Percentiles rank a stretch among this genome's conserved stretches.
Conservation (phyloP, 1,284 basidiomycete genomes). For the Sporisorium scitamineum region DNA sequence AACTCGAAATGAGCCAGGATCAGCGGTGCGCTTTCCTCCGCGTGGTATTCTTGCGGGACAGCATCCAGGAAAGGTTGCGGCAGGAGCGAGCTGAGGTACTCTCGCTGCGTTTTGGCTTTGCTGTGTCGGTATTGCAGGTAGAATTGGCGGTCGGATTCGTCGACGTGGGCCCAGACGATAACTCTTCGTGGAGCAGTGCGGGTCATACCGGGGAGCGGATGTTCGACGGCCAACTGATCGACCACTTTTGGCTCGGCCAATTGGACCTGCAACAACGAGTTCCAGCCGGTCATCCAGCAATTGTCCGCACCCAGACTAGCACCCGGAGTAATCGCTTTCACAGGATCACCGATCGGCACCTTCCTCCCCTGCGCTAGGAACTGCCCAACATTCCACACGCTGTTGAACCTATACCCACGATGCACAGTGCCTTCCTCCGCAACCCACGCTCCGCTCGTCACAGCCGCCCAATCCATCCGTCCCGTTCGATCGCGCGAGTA, state of each 20-base stretch:
- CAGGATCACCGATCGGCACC: slow-evolving; percentile 42
- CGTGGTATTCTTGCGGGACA: slow-evolving; percentile 28
- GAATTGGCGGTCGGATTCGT: slow-evolving; percentile 28
- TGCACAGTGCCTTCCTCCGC: slow-evolving; percentile 37
- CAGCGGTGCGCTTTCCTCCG: slow-evolving; percentile 21
- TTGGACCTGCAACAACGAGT: slow-evolving; percentile 35
- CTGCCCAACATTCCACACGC: slow-evolving; percentile 38
- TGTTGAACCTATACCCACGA: slow-evolving; percentile 37
- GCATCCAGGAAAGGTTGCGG: slow-evolving; percentile 18
- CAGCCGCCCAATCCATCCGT: slow-evolving; percentile 28
- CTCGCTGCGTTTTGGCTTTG: slow-evolving; percentile 7
- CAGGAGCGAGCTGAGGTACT: slow-evolving; percentile 20
- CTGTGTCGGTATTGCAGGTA: slow-evolving; percentile 24
- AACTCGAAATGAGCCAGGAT: slow-evolving; percentile 32
- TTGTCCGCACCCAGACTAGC: slow-evolving; percentile 17
- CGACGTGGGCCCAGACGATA: slow-evolving; percentile 36
- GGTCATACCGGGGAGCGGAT: slow-evolving; percentile 38
- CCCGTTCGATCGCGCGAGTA: slow-evolving; percentile 39
- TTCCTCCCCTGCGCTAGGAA: slow-evolving; percentile 42
- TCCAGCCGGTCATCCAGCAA: slow-evolving; percentile 51
- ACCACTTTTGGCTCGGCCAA: slow-evolving; percentile 33
- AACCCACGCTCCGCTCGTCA: slow-evolving; percentile 39
- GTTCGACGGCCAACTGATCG: slow-evolving; percentile 40
- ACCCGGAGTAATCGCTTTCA: slow-evolving; percentile 47
- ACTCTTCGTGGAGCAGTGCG: slow-evolving; percentile 31